These are phyloP conservation scores for Spatholobus suberectus DNA, from an alignment of 306 rosid genomes.

Conservation along the genomic window DNA sequence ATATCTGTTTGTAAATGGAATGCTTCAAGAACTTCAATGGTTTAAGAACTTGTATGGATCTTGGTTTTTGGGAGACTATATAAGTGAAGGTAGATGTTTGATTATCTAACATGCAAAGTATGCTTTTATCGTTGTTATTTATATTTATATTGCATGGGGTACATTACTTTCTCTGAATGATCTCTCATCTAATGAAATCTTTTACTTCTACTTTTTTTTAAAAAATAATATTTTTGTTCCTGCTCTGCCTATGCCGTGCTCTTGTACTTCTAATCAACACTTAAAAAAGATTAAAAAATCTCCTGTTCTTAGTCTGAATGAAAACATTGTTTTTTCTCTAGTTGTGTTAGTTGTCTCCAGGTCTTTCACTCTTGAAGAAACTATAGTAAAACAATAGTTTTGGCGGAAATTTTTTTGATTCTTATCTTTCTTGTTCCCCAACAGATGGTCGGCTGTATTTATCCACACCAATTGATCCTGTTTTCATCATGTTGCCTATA, in stretches of 20 bases:
- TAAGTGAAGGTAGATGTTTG: conserved; percentile 66
- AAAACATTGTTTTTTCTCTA: conserved; percentile 22
- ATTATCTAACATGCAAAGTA: conserved; percentile 16
- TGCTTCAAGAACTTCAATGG: conserved; percentile 90
- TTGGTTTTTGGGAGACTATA: conserved; percentile 94
- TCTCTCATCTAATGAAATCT: neutral
- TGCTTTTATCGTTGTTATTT: neutral
- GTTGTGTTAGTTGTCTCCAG: neutral
- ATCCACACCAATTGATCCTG: conserved; percentile 88
- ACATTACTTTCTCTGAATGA: neutral
- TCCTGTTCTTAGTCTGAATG: conserved; percentile 1
- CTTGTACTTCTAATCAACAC: conserved; percentile 8
- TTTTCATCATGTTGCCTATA: conserved; percentile 81
- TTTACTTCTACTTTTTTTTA: conserved; percentile 4
- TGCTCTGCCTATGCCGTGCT: neutral
- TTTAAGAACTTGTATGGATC: conserved; percentile 82
- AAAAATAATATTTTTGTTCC: neutral
- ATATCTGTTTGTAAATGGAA: conserved; percentile 68
- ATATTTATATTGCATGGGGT: conserved; percentile 8
- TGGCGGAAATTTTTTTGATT: neutral
- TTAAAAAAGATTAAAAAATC: neutral
- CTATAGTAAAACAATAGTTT: conserved; percentile 14
- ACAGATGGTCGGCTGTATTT: conserved; percentile 84
- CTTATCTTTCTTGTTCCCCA: conserved; percentile 25
- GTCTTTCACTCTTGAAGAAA: conserved; percentile 2